Evolutionary conservation across 768 basidiomycete genomes (phyloP), one percentile per base, ranked within the genome.

Genomic region (Suillus decipiens): DNA sequence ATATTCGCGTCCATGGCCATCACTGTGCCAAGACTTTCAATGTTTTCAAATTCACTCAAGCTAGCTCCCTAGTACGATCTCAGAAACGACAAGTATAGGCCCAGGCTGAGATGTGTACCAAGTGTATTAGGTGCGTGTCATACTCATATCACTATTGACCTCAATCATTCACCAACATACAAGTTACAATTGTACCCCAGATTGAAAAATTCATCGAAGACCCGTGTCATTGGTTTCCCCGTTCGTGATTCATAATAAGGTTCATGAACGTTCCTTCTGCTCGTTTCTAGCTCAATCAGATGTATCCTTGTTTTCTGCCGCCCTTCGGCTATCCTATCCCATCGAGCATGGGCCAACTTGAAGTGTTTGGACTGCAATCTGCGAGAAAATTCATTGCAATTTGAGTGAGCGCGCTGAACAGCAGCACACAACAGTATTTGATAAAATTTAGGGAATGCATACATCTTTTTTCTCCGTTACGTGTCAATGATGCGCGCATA

Each of bases 391-490:
- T 58, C 28, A 14, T 14, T 15, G 47, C 11, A 8, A 42, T 45
- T 10, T 45, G 31, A 36, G 37, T 59, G 62, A 60, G 11, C 28
- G 37, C 37, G 28, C 3, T 28, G 28, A 60, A 60, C 43, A 60
- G 58, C 47, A 22, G 47, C 47, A 5, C 28, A 34, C n/a, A n/a
- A 47, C n/a, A 12, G 11, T 22, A 47, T 47, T 48, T 17, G 24
- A 17, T 43, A 17, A n/a, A 12, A 11, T 37, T 37, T 3, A 37
- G 36, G 59, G 12, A 19, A 47, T 37, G 33, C 31, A 37, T 43
- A 48, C n/a, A 19, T 22, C 5, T 2, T 28, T 28, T 39, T 17
- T 17, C 22, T 11, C 24, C 28, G 11, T 42, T 47, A 14, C 50
- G 58, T 43, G 36, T 37, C 36, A 12, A 37, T 37, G 59, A 60